A percentile compares a stretch with the other conserved stretches of the same genome.
Evolutionary conservation across 108 stramenopile genomes (phyloP).

Genomic region (Stephanodiscus triporus): DNA sequence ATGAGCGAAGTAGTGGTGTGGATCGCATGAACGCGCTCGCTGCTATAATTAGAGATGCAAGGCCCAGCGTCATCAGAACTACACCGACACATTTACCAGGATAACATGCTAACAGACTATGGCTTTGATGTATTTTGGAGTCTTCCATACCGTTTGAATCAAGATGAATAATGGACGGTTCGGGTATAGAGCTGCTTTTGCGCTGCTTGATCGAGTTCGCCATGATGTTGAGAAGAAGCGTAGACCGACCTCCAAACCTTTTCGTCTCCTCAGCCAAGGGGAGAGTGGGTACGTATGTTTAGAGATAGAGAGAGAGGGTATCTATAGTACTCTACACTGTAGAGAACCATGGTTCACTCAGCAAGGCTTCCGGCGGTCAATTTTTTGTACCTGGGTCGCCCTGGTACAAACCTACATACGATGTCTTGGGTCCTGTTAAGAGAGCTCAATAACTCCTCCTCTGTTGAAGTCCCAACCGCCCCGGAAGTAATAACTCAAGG

Average conservation of each 20-base stretch:
- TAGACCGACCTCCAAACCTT: background rate
- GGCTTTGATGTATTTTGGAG: background rate
- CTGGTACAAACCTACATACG: too few relatives aligned
- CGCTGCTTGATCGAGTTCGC: constrained; percentile 16
- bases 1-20: background rate
- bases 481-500: too few relatives aligned
- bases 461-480: too few relatives aligned
- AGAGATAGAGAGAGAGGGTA: too few relatives aligned
- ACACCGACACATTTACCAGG: background rate
- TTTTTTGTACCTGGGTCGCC: too few relatives aligned
- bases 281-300: too few relatives aligned
- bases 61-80: background rate
- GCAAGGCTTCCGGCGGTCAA: too few relatives aligned
- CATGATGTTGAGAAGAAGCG: background rate
- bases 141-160: background rate
- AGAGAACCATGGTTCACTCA: too few relatives aligned
- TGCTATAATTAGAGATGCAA: background rate
- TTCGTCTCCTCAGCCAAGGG: too few relatives aligned
- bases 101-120: background rate
- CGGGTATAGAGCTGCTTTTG: background rate
- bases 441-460: too few relatives aligned
- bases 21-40: background rate
- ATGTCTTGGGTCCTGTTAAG: too few relatives aligned
- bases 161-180: background rate
- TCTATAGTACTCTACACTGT: too few relatives aligned